Evolutionary conservation across 306 rosid species (phyloP), one percentile per base, ranked within the genome.

Genomic region (Cicer pinnatifidum): DNA sequence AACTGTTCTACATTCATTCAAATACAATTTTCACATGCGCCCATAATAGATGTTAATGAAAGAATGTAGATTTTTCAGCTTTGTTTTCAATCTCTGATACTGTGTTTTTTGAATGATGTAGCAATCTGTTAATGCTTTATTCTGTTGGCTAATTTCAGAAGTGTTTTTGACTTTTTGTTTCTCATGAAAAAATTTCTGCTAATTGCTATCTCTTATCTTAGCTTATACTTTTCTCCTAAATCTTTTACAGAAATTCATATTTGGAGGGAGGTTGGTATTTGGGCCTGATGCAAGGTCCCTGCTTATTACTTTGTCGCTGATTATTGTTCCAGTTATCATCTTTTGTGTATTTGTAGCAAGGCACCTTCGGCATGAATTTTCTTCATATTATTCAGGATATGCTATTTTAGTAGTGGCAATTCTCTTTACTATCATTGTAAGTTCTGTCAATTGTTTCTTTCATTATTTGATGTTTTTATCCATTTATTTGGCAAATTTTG

Each of bases 211-310:
- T 39, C 70, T 41, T 35, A 59, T 71, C 51, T 73, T 28, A 48
- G 48, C 61, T 60, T 61, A 33, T 65, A 46, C 61, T 65, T 37
- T 28, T 56, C 71, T 82, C 68, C 77, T 9, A 33, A 51, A 51
- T 71, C 13, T 58, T 84, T 52, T 89, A 86, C 96, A 93, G 98
- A 93, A 89, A 75, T 93, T 93, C 88, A 65, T 88, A 71, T 88
- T 85, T 69, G 86, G 93, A 47, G 98, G 98, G 73, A 88, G 98
- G 81, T 69, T 93, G 83, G 83, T 91, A 81, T 90, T 93, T 81
- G 98, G 98, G 71, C 97, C 97, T 6, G 98, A 93, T 73, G 97
- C 96, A 33, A 87, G 88, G 81, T 90, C 98, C 63, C 75, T 93
- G 80, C 76, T 90, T 52, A 84, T 90, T 81, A 89, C 97, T 47